A percentile compares a stretch with the other conserved stretches of the same genome.
Evolutionary conservation across 2,329 filamentous ascomycete genomes (phyloP).

Genomic region (Arthrinium phaeospermum): DNA sequence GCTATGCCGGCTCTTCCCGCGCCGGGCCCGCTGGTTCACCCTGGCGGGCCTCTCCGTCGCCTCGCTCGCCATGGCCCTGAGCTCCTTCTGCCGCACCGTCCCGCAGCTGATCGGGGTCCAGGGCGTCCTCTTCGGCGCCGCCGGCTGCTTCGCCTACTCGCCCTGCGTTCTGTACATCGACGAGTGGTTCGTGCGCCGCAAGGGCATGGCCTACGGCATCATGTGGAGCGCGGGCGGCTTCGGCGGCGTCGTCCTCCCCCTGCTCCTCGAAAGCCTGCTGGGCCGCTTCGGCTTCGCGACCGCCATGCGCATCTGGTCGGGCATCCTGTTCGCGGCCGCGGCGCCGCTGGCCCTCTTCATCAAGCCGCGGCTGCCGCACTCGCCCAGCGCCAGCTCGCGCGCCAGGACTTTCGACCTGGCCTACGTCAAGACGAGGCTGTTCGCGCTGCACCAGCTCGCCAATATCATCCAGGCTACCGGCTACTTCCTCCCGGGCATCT

Average conservation of each 20-base stretch:
- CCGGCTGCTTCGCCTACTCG: constrained; percentile 60
- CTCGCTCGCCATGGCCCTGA: constrained; percentile 52
- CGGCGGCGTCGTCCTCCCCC: constrained; percentile 56
- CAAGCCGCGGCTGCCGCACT: constrained; percentile 57
- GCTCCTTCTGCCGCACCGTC: constrained; percentile 58
- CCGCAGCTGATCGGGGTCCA: constrained; percentile 64
- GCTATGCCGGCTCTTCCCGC: constrained; percentile 50
- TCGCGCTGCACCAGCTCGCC: constrained; percentile 62
- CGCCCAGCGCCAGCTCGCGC: constrained; percentile 36
- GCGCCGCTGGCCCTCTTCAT: constrained; percentile 62
- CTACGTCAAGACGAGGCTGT: constrained; percentile 60
- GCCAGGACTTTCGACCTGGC: constrained; percentile 44
- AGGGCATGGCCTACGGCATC: constrained; percentile 67
- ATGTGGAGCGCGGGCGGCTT: constrained; percentile 64
- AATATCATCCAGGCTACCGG: constrained; percentile 65
- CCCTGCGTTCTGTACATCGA: constrained; percentile 51
- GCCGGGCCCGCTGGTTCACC: constrained; percentile 47
- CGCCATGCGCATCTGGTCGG: constrained; percentile 60
- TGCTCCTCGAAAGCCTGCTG: constrained; percentile 59
- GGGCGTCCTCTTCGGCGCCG: constrained; percentile 65
- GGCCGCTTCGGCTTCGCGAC: constrained; percentile 54
- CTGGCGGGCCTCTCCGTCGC: constrained; percentile 57
- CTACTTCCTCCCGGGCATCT: constrained; percentile 48
- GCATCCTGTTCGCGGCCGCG: constrained; percentile 59
- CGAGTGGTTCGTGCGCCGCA: constrained; percentile 65